These are phyloP conservation scores for Tetragonia tetragonoides DNA, from an alignment of 148 eudicot genomes.

Conservation along the genomic window DNA sequence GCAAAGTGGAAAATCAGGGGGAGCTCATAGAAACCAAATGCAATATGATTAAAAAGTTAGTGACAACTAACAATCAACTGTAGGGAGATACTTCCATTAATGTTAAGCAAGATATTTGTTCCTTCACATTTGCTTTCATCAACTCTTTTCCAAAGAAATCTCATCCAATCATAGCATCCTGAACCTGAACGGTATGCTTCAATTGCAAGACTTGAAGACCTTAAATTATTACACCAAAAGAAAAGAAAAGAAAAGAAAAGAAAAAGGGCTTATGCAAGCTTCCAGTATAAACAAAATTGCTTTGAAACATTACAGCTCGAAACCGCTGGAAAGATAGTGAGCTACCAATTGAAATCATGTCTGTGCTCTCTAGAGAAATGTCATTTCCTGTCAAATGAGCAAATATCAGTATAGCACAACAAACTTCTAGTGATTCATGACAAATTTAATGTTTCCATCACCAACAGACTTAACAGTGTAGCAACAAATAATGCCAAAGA, in stretches of 20 bases:
- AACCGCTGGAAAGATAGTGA: conserved; percentile 12
- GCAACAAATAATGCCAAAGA: background rate
- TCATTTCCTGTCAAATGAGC: conserved; percentile 32
- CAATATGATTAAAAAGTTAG: background rate
- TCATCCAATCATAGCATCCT: conserved; percentile 14
- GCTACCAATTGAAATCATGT: conserved; percentile 5
- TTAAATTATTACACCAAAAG: background rate
- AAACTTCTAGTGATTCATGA: conserved; percentile 11
- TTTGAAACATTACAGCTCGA: conserved; percentile 18
- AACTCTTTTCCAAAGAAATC: conserved; percentile 5
- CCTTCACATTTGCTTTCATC: background rate
- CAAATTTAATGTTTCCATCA: background rate
- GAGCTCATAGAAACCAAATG: background rate
- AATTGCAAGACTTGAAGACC: conserved; percentile 5
- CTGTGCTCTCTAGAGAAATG: background rate
- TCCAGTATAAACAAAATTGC: conserved; percentile 12
- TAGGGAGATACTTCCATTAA: background rate
- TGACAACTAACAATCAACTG: conserved; percentile 4
- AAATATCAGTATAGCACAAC: conserved; percentile 17
- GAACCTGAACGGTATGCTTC: conserved; percentile 16
- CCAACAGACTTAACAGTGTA: conserved; percentile 3
- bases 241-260: background rate
- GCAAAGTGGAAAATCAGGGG: background rate
- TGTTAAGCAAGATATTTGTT: background rate
- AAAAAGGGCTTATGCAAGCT: background rate